Evolutionary conservation across 805 yeast genomes (phyloP), one percentile per base, ranked within the genome.

Genomic region (Jamesozyma gamospora): DNA sequence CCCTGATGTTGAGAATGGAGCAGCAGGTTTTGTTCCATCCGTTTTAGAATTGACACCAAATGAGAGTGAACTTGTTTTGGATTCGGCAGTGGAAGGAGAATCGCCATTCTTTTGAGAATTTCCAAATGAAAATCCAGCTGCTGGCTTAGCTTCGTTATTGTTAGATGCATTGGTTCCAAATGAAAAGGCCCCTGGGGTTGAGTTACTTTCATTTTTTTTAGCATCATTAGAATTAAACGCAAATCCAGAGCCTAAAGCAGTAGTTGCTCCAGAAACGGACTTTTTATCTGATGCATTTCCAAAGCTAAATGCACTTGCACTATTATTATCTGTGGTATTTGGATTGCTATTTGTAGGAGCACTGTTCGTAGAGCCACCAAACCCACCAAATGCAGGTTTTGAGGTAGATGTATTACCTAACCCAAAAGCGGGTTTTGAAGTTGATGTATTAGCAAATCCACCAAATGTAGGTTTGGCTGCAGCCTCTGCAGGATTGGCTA

Each of bases 1-100:
- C 0, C 49, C 38, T 4, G 17, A 10, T 2, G 39, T 26, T 36
- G 36, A 17, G n/a, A n/a, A n/a, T n/a, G n/a, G n/a, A 13, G 17
- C 26, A 4, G 46, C 16, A 10, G 46, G 36, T n/a, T 34, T 34
- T 16, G 36, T 12, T 12, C 21, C 37, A 19, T 33, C 37, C 17
- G 29, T 41, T 10, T 46, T 5, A 38, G 24, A 8, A 21, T 21
- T 17, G 17, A 39, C 43, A 31, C 46, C 48, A 35, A 52, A 50
- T 19, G 50, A 40, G 15, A 51, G 41, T 21, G 24, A 8, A 4
- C 46, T 37, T 14, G 60, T 48, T n/a, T 36, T 39, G 1, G 40
- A 2, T 3, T 21, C 35, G 3, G 35, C 39, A 9, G 34, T 18
- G 7, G 17, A 15, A 18, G 35, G 34, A 12, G 42, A 40, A 14